These are phyloP conservation scores for Kentomonas sorsogonicus DNA, from an alignment of 208 protist genomes.

Conservation along the genomic window DNA sequence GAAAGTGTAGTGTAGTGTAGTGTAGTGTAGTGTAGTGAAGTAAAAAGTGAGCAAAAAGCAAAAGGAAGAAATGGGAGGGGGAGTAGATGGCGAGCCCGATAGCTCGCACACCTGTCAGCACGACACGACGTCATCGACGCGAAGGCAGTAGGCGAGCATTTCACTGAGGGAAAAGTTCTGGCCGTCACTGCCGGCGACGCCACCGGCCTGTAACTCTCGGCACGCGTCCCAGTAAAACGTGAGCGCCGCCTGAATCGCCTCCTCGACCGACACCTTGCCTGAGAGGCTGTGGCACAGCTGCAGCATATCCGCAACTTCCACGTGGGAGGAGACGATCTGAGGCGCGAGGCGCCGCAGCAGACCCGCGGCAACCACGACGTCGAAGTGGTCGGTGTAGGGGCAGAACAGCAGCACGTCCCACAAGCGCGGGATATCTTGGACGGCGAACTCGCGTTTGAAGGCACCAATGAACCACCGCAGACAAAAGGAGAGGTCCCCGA, in stretches of 20 bases:
- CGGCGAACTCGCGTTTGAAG: conserved; percentile 75
- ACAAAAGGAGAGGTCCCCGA: conserved; percentile 79
- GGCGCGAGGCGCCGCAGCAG: conserved; percentile 39
- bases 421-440: conserved; percentile 60
- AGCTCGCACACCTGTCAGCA: too few relatives aligned
- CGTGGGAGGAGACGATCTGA: conserved; percentile 44
- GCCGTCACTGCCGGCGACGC: conserved; percentile 15
- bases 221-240: conserved; percentile 64
- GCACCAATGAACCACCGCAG: conserved; percentile 83
- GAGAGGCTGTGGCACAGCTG: conserved; percentile 59
- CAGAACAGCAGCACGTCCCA: conserved; percentile 84
- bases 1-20: too few relatives aligned
- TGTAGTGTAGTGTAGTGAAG: too few relatives aligned
- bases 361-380: conserved; percentile 61
- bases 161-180: too few relatives aligned
- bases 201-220: conserved; percentile 20
- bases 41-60: too few relatives aligned
- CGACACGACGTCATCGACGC: too few relatives aligned
- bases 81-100: too few relatives aligned
- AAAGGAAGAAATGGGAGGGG: too few relatives aligned
- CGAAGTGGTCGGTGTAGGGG: conserved; percentile 56
- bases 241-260: conserved; percentile 46
- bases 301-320: conserved; percentile 50
- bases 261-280: conserved; percentile 28
- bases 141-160: too few relatives aligned